Evolutionary conservation across 495 filamentous ascomycete genomes (phyloP).

Genomic region (Penicillium taxi): DNA sequence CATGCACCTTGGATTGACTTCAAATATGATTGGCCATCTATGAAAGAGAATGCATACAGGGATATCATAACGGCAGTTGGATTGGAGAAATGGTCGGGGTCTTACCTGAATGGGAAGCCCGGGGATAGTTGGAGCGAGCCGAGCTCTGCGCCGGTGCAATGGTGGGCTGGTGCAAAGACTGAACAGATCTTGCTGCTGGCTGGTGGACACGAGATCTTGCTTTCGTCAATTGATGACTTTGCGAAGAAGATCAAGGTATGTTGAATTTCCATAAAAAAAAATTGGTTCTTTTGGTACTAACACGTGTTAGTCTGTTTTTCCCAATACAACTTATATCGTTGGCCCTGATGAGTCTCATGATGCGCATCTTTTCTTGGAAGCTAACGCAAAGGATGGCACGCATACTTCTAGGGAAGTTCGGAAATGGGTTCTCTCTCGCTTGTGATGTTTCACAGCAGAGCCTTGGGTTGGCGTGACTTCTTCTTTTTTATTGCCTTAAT

Average conservation of each 20-base stretch:
- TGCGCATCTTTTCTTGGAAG: constrained; percentile 21
- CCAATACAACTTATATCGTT: constrained; percentile 25
- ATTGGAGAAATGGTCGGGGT: constrained; percentile 32
- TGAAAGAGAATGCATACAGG: constrained; percentile 38
- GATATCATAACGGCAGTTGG: constrained; percentile 35
- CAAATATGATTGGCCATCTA: constrained; percentile 26
- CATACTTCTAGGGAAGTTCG: constrained; percentile 21
- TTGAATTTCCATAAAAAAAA: background rate
- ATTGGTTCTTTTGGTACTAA: constrained; percentile 2
- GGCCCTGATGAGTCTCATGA: constrained; percentile 31
- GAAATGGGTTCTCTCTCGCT: constrained; percentile 26
- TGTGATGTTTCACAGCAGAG: no score
- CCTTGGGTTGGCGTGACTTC: no score
- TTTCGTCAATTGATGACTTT: constrained; percentile 48
- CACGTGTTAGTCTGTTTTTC: constrained; percentile 22
- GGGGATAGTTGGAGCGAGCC: constrained; percentile 52
- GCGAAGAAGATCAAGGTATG: constrained; percentile 37
- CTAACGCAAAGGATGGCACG: constrained; percentile 14
- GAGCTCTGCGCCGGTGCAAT: constrained; percentile 37
- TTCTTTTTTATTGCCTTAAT: no score
- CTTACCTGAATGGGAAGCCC: constrained; percentile 37
- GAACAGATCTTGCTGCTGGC: constrained; percentile 44
- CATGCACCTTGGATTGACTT: constrained; percentile 53
- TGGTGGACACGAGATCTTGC: constrained; percentile 49
- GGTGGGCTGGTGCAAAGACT: constrained; percentile 46